A percentile compares a stretch with the other conserved stretches of the same genome.
Conservation (phyloP, 108 stramenopile species). For the Cyclotella baltica region DNA sequence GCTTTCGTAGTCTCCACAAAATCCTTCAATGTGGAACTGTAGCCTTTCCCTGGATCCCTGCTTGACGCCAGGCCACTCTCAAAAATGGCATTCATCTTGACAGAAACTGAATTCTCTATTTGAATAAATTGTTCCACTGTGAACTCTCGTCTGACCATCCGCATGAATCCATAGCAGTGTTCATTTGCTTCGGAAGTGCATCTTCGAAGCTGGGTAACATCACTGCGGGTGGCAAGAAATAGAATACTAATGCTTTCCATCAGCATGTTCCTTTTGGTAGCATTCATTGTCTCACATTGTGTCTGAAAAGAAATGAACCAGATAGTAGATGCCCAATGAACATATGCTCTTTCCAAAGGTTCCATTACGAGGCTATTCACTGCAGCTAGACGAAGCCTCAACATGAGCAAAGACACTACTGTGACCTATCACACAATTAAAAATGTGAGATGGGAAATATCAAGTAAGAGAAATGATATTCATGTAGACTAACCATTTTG, state of each 20-base stretch:
- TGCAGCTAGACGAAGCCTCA: constrained; percentile 11
- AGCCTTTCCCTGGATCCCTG: not conserved
- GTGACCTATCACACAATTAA: not conserved
- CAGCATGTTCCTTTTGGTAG: constrained; percentile 26
- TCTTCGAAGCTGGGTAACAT: not conserved
- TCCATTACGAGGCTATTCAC: not conserved
- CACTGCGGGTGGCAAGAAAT: not conserved
- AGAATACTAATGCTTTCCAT: constrained; percentile 6
- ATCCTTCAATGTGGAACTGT: not conserved
- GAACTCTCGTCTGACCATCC: too few relatives aligned
- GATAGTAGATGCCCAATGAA: not conserved
- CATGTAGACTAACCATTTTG: not conserved
- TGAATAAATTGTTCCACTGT: not conserved
- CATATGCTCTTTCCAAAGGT: constrained; percentile 1
- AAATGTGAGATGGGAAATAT: not conserved
- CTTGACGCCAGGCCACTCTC: constrained; percentile 2
- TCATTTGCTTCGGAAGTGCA: not conserved
- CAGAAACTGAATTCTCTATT: not conserved
- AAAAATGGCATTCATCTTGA: constrained; percentile 14
- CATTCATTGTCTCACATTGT: constrained; percentile 21
- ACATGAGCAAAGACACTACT: constrained; percentile 15
- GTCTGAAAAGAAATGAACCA: constrained; percentile 21
- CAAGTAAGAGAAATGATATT: not conserved
- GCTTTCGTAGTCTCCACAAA: not conserved
- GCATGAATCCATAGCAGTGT: not conserved